These are phyloP conservation scores for Tephrocybe rancida DNA, from an alignment of 768 basidiomycete species.

Conservation along the genomic window DNA sequence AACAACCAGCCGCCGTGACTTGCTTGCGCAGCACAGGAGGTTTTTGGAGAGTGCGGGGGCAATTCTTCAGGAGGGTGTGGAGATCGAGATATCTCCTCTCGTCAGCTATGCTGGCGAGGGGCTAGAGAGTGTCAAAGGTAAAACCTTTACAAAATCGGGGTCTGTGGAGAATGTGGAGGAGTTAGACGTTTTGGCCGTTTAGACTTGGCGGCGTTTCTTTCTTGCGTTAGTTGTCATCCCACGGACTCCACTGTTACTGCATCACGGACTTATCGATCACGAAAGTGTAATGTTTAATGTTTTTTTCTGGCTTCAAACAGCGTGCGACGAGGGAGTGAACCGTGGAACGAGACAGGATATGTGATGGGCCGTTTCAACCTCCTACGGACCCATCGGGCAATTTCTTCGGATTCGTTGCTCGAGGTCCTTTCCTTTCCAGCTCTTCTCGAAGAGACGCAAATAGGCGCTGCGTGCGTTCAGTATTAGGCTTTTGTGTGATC, in stretches of 20 bases:
- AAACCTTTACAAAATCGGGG: slow-evolving; percentile 77
- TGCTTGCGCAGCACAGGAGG: slow-evolving; percentile 83
- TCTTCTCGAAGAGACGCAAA: slow-evolving; percentile 85
- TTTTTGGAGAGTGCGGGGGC: slow-evolving; percentile 86
- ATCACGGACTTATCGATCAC: slow-evolving; percentile 1
- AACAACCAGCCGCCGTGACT: slow-evolving; percentile 85
- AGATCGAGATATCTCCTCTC: slow-evolving; percentile 89
- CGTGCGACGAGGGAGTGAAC: neutral
- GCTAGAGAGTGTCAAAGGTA: slow-evolving; percentile 75
- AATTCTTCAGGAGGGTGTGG: slow-evolving; percentile 65
- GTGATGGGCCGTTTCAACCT: slow-evolving; percentile 31
- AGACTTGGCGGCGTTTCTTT: neutral
- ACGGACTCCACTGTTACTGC: slow-evolving; percentile 9
- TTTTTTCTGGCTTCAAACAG: slow-evolving; percentile 1
- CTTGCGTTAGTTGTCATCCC: slow-evolving; percentile 11
- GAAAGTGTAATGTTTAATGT: slow-evolving; percentile 16
- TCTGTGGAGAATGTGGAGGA: slow-evolving; percentile 66
- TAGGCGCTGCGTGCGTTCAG: slow-evolving; percentile 80
- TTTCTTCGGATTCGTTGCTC: slow-evolving; percentile 44
- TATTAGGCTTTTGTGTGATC: slow-evolving; percentile 67
- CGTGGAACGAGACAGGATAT: neutral
- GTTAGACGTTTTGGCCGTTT: slow-evolving; percentile 57
- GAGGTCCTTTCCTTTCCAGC: slow-evolving; percentile 68
- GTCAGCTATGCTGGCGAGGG: slow-evolving; percentile 95
- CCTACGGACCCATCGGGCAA: slow-evolving; percentile 44